Evolutionary conservation across 768 basidiomycete genomes (phyloP).

Genomic region (Psilocybe cyanescens): DNA sequence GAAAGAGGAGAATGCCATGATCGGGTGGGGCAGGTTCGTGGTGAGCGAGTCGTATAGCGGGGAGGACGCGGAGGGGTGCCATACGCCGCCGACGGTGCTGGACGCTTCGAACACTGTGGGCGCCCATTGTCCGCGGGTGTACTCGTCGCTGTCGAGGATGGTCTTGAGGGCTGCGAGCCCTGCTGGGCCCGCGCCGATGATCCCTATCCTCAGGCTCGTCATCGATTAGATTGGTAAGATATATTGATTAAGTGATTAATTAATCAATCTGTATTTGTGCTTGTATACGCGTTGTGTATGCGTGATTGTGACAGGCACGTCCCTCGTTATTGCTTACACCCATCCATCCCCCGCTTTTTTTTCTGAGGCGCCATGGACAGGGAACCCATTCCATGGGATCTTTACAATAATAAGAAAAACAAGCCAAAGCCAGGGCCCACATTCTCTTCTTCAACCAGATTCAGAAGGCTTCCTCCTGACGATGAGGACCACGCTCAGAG

Average conservation of each 20-base stretch:
- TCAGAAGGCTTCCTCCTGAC: too few species aligned
- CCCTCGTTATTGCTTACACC: not conserved
- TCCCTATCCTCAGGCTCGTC: conserved; percentile 44
- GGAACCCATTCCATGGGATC: too few species aligned
- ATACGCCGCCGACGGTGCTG: conserved; percentile 73
- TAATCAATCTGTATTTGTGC: conserved; percentile 16
- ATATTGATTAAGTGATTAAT: not conserved
- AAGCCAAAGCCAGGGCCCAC: too few species aligned
- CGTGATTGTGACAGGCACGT: not conserved
- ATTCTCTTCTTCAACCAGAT: too few species aligned
- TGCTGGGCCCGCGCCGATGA: conserved; percentile 78
- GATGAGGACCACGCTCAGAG: too few species aligned
- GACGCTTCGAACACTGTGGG: conserved; percentile 66
- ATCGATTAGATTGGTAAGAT: not conserved
- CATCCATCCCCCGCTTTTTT: not conserved
- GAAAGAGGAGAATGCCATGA: conserved; percentile 71
- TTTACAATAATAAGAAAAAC: too few species aligned
- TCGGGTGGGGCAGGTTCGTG: conserved; percentile 80
- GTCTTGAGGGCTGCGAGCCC: conserved; percentile 75
- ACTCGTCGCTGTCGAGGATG: conserved; percentile 60
- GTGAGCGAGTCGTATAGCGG: conserved; percentile 81
- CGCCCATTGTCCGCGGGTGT: conserved; percentile 64
- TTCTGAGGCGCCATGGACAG: not conserved
- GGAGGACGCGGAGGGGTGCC: conserved; percentile 69
- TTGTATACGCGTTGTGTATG: conserved; percentile 10